Conservation (phyloP, 495 filamentous ascomycete species). For the Thozetella sp. region DNA sequence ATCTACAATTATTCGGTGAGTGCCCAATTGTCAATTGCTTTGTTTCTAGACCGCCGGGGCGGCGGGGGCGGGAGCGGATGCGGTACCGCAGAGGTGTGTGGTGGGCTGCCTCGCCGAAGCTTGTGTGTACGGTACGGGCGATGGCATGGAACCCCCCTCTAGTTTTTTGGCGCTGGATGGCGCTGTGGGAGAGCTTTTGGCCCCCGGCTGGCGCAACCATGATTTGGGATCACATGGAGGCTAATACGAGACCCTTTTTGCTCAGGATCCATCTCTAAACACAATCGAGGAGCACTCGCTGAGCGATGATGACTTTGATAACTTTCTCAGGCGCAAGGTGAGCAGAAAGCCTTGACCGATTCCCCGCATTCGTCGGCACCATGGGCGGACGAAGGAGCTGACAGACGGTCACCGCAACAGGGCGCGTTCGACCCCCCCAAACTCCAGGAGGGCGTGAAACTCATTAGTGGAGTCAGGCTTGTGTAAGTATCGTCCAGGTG, state of each 20-base stretch:
- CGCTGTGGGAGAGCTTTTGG: neutral
- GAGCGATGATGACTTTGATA: conserved; percentile 53
- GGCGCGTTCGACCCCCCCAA: conserved; percentile 47
- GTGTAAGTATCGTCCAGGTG: conserved; percentile 36
- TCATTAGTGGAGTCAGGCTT: conserved; percentile 45
- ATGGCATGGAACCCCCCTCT: no score
- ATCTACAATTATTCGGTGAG: conserved; percentile 57
- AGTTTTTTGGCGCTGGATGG: neutral
- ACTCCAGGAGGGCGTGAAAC: conserved; percentile 36
- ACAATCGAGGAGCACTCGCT: conserved; percentile 47
- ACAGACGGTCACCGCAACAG: conserved; percentile 20
- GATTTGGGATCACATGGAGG: neutral
- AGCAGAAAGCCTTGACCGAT: conserved; percentile 14
- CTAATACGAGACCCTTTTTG: neutral
- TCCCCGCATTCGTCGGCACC: neutral
- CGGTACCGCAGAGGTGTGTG: no score
- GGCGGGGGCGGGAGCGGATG: neutral
- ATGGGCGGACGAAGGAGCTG: neutral
- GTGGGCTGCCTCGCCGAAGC: neutral
- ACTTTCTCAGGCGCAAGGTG: conserved; percentile 51
- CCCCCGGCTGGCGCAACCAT: neutral
- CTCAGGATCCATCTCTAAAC: conserved; percentile 40
- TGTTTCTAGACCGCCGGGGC: no score
- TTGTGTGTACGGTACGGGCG: no score
- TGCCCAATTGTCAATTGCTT: conserved; percentile 3